A percentile compares a stretch with the other conserved stretches of the same genome.
Evolutionary conservation across 2,329 filamentous ascomycete genomes (phyloP).

Genomic region (Calonectria pseudoturangicola): DNA sequence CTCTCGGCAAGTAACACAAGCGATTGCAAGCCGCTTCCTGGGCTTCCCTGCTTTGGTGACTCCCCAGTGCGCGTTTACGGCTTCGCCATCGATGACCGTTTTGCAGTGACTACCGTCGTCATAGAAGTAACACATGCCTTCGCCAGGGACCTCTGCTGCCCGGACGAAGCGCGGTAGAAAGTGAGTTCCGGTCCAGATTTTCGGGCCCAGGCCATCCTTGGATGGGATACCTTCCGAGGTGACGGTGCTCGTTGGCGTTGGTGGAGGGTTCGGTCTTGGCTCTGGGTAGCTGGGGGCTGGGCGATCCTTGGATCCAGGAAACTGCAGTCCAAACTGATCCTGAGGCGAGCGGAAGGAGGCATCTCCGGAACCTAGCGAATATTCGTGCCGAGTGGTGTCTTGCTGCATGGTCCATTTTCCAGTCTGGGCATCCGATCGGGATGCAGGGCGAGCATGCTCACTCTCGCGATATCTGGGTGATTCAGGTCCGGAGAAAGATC

Average conservation of each 20-base stretch:
- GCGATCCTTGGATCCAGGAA: conserved; percentile 61
- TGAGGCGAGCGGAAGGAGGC: conserved; percentile 58
- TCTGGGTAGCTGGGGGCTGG: conserved; percentile 53
- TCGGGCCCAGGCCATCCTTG: conserved; percentile 78
- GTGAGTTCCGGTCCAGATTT: conserved; percentile 81
- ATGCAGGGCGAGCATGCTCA: conserved; percentile 60
- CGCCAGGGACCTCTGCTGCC: conserved; percentile 81
- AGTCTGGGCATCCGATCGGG: conserved; percentile 60
- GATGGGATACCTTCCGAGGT: conserved; percentile 66
- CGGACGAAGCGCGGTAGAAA: conserved; percentile 80
- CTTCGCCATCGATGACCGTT: conserved; percentile 88
- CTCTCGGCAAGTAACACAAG: conserved; percentile 94
- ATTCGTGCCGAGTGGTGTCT: conserved; percentile 66
- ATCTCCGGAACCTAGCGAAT: conserved; percentile 66
- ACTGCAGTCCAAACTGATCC: conserved; percentile 60
- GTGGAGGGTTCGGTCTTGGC: conserved; percentile 54
- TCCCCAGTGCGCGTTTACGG: conserved; percentile 93
- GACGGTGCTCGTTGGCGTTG: conserved; percentile 55
- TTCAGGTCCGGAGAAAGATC: conserved; percentile 65
- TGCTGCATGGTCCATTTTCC: conserved; percentile 63
- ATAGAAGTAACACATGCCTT: conserved; percentile 90
- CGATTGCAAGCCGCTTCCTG: conserved; percentile 91
- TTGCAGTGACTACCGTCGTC: conserved; percentile 90
- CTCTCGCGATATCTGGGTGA: conserved; percentile 67
- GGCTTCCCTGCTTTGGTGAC: conserved; percentile 96